Evolutionary conservation across 306 rosid species (phyloP).

Genomic region (Pachyrhizus erosus): DNA sequence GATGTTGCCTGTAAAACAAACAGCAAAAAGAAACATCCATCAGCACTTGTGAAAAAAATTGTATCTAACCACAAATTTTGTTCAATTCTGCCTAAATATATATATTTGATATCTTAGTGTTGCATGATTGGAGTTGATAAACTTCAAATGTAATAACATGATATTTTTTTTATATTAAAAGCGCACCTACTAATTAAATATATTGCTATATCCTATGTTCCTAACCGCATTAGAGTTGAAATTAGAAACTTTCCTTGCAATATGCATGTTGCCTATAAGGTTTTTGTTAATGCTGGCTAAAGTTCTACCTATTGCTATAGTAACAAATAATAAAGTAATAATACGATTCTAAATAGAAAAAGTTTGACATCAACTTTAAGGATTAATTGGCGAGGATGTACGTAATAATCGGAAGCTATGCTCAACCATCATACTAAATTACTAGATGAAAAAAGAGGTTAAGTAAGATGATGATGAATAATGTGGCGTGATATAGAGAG

Average conservation of each 20-base stretch:
- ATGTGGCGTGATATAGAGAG: neutral
- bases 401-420: neutral
- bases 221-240: slow-evolving; percentile 9
- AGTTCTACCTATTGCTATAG: neutral
- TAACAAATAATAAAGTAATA: neutral
- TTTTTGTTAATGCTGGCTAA: neutral
- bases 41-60: slow-evolving; percentile 29
- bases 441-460: neutral
- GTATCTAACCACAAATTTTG: neutral
- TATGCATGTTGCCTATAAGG: neutral
- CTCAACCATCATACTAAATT: neutral
- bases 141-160: neutral
- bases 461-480: neutral
- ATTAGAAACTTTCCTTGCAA: slow-evolving; percentile 17
- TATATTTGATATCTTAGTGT: neutral
- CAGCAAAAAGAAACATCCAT: slow-evolving; percentile 15
- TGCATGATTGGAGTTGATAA: neutral
- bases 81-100: neutral
- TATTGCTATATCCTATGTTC: neutral
- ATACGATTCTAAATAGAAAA: neutral
- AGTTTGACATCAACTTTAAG: neutral
- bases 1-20: slow-evolving; percentile 64
- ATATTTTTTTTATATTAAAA: too few relatives aligned
- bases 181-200: too few relatives aligned
- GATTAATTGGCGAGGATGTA: neutral